Evolutionary conservation across 129 eudicot species (phyloP).

Genomic region (Pittosporum tobira): DNA sequence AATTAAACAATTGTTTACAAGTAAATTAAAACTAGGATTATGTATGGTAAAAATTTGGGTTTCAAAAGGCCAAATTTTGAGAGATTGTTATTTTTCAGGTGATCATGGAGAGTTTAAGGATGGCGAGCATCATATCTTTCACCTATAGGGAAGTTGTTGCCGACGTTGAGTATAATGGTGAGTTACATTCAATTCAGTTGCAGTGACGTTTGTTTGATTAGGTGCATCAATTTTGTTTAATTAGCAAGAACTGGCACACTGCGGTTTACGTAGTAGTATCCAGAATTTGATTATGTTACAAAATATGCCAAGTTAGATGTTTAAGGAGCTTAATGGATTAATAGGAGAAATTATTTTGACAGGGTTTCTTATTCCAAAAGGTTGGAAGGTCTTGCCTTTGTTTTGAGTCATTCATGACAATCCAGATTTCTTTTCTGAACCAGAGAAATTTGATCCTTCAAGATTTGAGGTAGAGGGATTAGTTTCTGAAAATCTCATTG

Average conservation of each 20-base stretch:
- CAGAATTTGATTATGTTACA: too few species aligned
- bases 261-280: too few species aligned
- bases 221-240: too few species aligned
- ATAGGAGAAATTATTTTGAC: too few species aligned
- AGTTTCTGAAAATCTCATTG: not conserved
- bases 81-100: too few species aligned
- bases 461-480: constrained; percentile 39
- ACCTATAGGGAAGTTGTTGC: constrained; percentile 44
- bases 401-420: constrained; percentile 57
- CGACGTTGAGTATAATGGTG: constrained; percentile 43
- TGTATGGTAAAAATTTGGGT: too few species aligned
- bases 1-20: not conserved
- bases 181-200: constrained; percentile 11
- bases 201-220: too few species aligned
- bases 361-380: constrained; percentile 58
- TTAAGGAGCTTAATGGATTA: too few species aligned
- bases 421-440: constrained; percentile 38
- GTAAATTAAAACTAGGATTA: too few species aligned
- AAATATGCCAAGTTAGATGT: too few species aligned
- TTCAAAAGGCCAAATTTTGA: too few species aligned
- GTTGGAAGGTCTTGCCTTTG: constrained; percentile 56
- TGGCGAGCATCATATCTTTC: constrained; percentile 57
- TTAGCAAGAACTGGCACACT: too few species aligned
- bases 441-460: constrained; percentile 46
- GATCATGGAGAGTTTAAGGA: constrained; percentile 46